Evolutionary conservation across 306 rosid species (phyloP).

Genomic region (Vigna trinervia): DNA sequence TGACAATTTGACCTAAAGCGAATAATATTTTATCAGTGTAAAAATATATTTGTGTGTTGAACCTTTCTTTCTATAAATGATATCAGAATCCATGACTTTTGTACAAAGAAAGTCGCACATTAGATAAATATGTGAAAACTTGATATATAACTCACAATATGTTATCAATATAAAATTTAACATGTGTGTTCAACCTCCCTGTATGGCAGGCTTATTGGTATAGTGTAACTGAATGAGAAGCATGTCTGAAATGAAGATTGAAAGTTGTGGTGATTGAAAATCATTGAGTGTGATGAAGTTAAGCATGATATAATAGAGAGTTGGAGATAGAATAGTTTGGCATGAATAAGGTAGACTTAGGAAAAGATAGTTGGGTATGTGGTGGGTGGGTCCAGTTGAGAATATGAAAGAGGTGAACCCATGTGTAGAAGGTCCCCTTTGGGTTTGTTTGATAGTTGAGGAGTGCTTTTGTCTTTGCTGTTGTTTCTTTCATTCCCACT

Average conservation of each 20-base stretch:
- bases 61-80: too few species aligned
- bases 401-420: conserved; percentile 67
- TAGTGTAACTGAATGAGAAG: too few species aligned
- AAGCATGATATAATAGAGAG: background rate
- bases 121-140: too few species aligned
- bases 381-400: conserved; percentile 65
- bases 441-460: conserved; percentile 62
- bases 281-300: background rate
- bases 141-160: too few species aligned
- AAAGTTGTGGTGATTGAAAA: background rate
- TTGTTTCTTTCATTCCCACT: conserved; percentile 79
- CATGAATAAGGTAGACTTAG: conserved; percentile 50
- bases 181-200: too few species aligned
- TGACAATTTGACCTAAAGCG: too few species aligned
- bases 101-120: too few species aligned
- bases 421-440: conserved; percentile 88
- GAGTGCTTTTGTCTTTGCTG: conserved; percentile 67
- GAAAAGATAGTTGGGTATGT: conserved; percentile 61
- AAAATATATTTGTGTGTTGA: too few species aligned
- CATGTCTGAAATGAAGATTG: background rate
- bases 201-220: background rate
- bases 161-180: too few species aligned
- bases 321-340: background rate
- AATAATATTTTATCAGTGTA: too few species aligned
- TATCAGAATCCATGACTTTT: too few species aligned